These are phyloP conservation scores for Scheffersomyces titani DNA, from an alignment of 1,139 yeast genomes.

Conservation along the genomic window DNA sequence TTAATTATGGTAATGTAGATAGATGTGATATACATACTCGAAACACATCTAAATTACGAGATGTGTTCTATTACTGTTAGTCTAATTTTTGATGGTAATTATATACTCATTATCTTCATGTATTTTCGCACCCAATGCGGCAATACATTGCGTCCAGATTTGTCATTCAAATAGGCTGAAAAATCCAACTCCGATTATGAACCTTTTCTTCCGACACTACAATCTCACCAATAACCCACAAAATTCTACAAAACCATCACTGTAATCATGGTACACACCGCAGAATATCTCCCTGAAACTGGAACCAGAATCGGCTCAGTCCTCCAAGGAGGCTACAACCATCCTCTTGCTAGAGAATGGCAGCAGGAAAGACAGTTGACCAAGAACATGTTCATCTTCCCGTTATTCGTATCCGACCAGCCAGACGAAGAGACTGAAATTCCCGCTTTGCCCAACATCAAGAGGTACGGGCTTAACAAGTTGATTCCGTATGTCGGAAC, in stretches of 20 bases:
- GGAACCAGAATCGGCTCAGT: conserved; percentile 73
- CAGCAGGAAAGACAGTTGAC: conserved; percentile 81
- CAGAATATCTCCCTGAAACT: conserved; percentile 62
- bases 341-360: conserved; percentile 88
- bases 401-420: conserved; percentile 79
- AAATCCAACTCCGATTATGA: not conserved
- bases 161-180: not conserved
- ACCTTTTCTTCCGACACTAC: not conserved
- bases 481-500: conserved; percentile 69
- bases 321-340: conserved; percentile 92
- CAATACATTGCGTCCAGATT: not conserved
- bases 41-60: not conserved
- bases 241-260: not conserved
- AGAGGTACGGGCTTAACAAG: conserved; percentile 81
- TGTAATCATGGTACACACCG: conserved; percentile 51
- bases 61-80: no score
- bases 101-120: not conserved
- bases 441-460: conserved; percentile 82
- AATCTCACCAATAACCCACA: not conserved
- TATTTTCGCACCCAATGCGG: not conserved
- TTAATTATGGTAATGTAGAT: not conserved
- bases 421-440: conserved; percentile 79
- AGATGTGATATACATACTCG: not conserved
- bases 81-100: no score
- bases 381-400: conserved; percentile 90